phyloP scores from a whole-genome alignment of 495 filamentous ascomycete species.

The Neurospora sp. region DNA sequence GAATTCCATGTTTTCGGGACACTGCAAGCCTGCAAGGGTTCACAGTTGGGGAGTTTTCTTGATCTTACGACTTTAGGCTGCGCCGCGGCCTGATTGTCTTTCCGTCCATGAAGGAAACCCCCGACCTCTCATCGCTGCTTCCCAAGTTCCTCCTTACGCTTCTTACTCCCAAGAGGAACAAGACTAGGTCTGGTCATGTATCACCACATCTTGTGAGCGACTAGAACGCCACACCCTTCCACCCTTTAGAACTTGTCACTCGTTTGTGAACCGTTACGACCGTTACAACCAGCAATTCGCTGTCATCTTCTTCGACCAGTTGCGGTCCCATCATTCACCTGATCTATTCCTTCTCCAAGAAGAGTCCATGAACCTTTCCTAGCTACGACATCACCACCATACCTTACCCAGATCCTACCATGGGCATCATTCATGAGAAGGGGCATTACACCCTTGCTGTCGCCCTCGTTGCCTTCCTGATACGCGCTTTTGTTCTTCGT shows the following conservation, averaged over 20 bases:
- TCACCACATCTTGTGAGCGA: not conserved
- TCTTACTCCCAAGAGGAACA: not conserved
- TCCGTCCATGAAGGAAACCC: not conserved
- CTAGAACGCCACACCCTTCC: not conserved
- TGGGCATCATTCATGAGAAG: constrained; percentile 11
- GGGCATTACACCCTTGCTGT: constrained; percentile 9
- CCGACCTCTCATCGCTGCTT: not conserved
- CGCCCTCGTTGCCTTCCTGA: constrained; percentile 9
- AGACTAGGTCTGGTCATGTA: not conserved
- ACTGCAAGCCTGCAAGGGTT: not conserved
- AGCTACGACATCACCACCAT: not conserved
- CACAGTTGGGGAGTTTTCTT: not conserved
- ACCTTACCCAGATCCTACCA: not conserved
- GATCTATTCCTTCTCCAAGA: not conserved
- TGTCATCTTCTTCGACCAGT: not conserved
- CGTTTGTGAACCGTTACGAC: not conserved
- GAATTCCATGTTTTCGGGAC: not conserved
- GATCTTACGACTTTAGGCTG: not conserved
- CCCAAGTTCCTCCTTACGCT: not conserved
- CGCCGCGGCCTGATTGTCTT: not conserved
- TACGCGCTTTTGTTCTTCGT: constrained; percentile 6
- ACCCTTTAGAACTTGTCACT: not conserved
- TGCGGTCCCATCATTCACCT: not conserved
- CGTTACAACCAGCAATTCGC: not conserved
- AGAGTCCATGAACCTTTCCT: not conserved